Percentiles rank a stretch among this genome's conserved stretches.
These are phyloP conservation scores for Alternaria longipes DNA, from an alignment of 2,329 filamentous ascomycete species.

Conservation along the genomic window DNA sequence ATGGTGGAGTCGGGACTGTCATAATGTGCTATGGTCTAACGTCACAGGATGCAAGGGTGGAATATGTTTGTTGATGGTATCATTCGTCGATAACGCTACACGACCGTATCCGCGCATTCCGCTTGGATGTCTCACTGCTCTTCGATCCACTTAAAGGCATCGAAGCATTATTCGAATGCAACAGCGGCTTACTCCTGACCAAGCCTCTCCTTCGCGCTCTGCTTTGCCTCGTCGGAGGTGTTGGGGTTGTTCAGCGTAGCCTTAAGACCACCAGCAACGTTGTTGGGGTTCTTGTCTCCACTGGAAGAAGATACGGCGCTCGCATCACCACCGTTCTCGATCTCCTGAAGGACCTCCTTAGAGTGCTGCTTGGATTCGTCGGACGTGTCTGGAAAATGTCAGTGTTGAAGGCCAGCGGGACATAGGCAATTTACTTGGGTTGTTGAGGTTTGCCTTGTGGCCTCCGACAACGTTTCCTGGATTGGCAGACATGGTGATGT, in stretches of 20 bases:
- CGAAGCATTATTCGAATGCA: not conserved
- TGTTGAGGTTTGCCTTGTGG: slow-evolving; percentile 68
- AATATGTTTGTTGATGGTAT: not conserved
- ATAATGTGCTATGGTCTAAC: not conserved
- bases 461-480: slow-evolving; percentile 64
- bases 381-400: slow-evolving; percentile 55
- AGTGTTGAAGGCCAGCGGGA: not conserved
- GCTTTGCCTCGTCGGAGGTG: slow-evolving; percentile 65
- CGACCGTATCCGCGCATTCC: not conserved
- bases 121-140: slow-evolving; percentile 1
- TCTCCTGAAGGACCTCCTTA: slow-evolving; percentile 61
- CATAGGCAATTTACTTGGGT: slow-evolving; percentile 54
- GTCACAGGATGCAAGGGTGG: not conserved
- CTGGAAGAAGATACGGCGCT: slow-evolving; percentile 20
- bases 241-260: slow-evolving; percentile 65
- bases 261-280: slow-evolving; percentile 54
- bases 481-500: slow-evolving; percentile 54
- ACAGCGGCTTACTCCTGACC: slow-evolving; percentile 41
- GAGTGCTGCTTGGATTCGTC: slow-evolving; percentile 66
- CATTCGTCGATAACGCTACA: not conserved
- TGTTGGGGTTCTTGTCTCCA: slow-evolving; percentile 62
- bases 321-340: slow-evolving; percentile 57
- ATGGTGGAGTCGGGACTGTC: not conserved
- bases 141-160: slow-evolving; percentile 3
- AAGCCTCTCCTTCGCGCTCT: slow-evolving; percentile 63